phyloP scores from a whole-genome alignment of 1,284 basidiomycete species.

The Trametes polyzona region DNA sequence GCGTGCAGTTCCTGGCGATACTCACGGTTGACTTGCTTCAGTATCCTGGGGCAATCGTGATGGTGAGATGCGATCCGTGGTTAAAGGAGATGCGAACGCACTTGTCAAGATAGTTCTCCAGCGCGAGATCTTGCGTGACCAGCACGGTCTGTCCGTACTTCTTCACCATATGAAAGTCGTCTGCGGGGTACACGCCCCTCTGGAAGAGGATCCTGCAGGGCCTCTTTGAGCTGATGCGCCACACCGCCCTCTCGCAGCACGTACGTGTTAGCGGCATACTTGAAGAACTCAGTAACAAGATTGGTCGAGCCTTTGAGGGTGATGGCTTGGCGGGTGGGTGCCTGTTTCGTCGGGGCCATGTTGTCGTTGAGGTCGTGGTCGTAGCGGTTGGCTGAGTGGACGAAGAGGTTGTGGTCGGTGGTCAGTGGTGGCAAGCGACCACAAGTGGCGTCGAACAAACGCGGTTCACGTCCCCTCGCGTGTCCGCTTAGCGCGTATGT shows the following conservation, averaged over 20 bases:
- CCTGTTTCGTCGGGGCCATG: constrained; percentile 62
- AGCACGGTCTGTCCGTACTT: constrained; percentile 98
- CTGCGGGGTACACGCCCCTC: constrained; percentile 94
- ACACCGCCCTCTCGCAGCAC: constrained; percentile 35
- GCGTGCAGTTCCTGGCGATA: constrained; percentile 21
- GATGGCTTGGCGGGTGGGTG: constrained; percentile 73
- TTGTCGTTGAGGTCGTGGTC: not conserved
- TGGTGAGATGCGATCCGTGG: constrained; percentile 1
- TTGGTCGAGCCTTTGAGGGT: constrained; percentile 95
- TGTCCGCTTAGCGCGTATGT: constrained; percentile 21
- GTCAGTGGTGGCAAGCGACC: constrained; percentile 1
- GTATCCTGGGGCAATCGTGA: constrained; percentile 58
- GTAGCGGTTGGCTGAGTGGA: not conserved
- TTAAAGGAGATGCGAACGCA: constrained; percentile 36
- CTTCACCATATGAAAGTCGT: constrained; percentile 99
- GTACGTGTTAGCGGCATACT: constrained; percentile 94
- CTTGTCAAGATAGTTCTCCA: constrained; percentile 92
- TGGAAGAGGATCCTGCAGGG: constrained; percentile 88
- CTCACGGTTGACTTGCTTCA: constrained; percentile 89
- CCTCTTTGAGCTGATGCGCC: constrained; percentile 14
- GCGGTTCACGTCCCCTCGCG: constrained; percentile 22
- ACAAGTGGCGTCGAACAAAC: constrained; percentile 16
- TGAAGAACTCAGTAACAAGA: constrained; percentile 99
- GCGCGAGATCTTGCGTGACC: constrained; percentile 89
- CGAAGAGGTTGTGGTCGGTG: not conserved